Percentiles rank a stretch among this genome's conserved stretches.
These are phyloP conservation scores for Ganoderma lucidum DNA, from an alignment of 1,284 basidiomycete genomes.

Conservation along the genomic window DNA sequence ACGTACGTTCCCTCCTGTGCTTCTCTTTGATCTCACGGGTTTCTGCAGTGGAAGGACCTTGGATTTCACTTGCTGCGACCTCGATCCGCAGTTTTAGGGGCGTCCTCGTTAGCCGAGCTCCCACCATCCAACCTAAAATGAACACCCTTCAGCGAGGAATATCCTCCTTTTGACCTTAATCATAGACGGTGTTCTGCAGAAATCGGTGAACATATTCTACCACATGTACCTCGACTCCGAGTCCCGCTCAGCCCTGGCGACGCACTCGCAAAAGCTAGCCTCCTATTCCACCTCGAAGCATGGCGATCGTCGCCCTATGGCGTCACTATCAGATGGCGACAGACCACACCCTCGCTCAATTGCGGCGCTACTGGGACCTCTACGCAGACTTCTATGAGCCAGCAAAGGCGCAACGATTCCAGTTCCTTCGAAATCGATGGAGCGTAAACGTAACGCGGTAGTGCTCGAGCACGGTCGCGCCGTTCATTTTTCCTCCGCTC, in stretches of 20 bases:
- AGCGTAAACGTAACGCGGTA: background rate
- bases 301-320: slow-evolving; percentile 57
- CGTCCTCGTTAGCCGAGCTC: slow-evolving; percentile 3
- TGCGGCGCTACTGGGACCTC: slow-evolving; percentile 51
- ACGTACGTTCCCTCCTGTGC: slow-evolving; percentile 11
- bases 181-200: slow-evolving; percentile 40
- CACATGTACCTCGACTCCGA: slow-evolving; percentile 57
- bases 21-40: slow-evolving; percentile 6
- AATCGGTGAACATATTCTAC: slow-evolving; percentile 62
- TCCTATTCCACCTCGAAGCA: slow-evolving; percentile 45
- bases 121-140: background rate
- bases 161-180: slow-evolving; percentile 45
- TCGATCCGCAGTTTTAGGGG: slow-evolving; percentile 64
- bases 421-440: slow-evolving; percentile 31
- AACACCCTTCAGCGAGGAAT: slow-evolving; percentile 47
- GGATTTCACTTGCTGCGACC: slow-evolving; percentile 69
- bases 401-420: slow-evolving; percentile 16
- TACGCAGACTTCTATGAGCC: slow-evolving; percentile 28
- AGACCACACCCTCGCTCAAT: slow-evolving; percentile 48
- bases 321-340: slow-evolving; percentile 46
- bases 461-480: background rate
- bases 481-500: background rate
- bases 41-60: slow-evolving; percentile 45
- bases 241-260: slow-evolving; percentile 47
- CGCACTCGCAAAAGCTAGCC: slow-evolving; percentile 55